Base-by-base conservation (phyloP, 2,329 filamentous ascomycete genomes). In the Fusarium azukiicola region DNA sequence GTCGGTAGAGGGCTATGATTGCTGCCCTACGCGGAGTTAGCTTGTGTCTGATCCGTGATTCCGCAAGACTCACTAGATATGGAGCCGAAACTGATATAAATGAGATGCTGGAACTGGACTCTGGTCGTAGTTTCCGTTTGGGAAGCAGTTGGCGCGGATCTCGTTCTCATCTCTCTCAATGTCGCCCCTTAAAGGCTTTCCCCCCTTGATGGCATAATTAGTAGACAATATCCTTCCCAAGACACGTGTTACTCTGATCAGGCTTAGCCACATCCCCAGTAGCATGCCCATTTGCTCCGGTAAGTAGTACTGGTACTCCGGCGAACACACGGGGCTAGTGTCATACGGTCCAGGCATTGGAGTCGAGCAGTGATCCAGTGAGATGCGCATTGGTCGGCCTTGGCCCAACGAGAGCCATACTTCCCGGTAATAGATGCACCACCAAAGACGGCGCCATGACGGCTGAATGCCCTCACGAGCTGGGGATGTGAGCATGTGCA, bases 401-500 rank as follows among this genome's bases (percentile, higher is more conserved):
- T 79, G 76, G 8, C 76, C 77, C 12, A 77, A 27, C 5, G 74
- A 76, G 2, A 79, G 40, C 76, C 74, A 79, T 1, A 72, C 69
- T 58, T 79, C 76, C 5, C 77, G 74, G 27, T 69, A 76, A 42
- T 77, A 79, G 9, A 77, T 77, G 16, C 54, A 74, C 77, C 77
- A 79, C 77, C 76, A 79, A 4, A 79, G 50, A 19, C 72, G 76
- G 1, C 76, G 74, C 76, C 74, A 79, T 5, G 74, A 40, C 19
- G 70, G 70, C 5, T 64, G 61, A 36, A 64, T 64, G 23, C 61
- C 61, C 7, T 64, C 61, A 27, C 23, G 61, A 2, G 61, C 61
- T 4, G 61, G 61, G 61, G 61, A 32, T 46, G 61, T 64, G 21
- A 64, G 61, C 61, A 64, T 64, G 54, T 90, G 88, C 1, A 90